Conservation (phyloP, 495 filamentous ascomycete genomes). For the Penicillium robsamsonii region DNA sequence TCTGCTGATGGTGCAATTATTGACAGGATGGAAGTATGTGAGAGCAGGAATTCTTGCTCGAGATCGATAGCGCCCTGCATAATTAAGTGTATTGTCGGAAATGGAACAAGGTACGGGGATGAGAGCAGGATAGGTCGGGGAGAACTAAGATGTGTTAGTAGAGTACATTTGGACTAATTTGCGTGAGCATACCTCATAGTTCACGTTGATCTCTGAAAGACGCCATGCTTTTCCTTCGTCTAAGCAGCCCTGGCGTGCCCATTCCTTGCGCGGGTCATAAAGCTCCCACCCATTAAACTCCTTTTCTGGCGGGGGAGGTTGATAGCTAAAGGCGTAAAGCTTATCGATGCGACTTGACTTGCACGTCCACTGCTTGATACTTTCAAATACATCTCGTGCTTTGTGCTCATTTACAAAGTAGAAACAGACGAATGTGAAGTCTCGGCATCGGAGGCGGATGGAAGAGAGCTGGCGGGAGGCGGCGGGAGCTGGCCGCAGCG, state of each 20-base stretch:
- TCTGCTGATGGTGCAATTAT: conserved; percentile 94
- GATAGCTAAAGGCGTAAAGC: conserved; percentile 86
- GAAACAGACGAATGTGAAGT: conserved; percentile 91
- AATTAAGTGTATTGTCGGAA: conserved; percentile 94
- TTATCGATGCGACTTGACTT: conserved; percentile 81
- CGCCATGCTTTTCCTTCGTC: conserved; percentile 83
- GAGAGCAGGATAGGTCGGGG: conserved; percentile 88
- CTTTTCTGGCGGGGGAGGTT: conserved; percentile 69
- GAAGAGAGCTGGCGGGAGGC: conserved; percentile 71
- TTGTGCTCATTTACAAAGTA: conserved; percentile 74
- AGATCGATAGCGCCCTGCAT: conserved; percentile 86
- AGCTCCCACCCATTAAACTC: conserved; percentile 78
- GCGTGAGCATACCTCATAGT: conserved; percentile 60
- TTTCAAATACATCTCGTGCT: conserved; percentile 85
- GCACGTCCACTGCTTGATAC: conserved; percentile 78
- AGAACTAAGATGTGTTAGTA: conserved; percentile 60
- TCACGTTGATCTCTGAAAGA: conserved; percentile 82
- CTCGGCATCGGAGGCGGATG: conserved; percentile 83
- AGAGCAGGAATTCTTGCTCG: conserved; percentile 82
- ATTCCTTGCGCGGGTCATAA: conserved; percentile 84
- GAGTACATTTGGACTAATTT: background rate
- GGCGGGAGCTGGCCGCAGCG: conserved; percentile 66
- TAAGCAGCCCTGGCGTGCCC: conserved; percentile 74
- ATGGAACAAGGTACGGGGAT: conserved; percentile 82
- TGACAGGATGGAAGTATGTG: conserved; percentile 91